Evolutionary conservation across 2,329 filamentous ascomycete genomes (phyloP).

Genomic region (Aspergillus neotritici): DNA sequence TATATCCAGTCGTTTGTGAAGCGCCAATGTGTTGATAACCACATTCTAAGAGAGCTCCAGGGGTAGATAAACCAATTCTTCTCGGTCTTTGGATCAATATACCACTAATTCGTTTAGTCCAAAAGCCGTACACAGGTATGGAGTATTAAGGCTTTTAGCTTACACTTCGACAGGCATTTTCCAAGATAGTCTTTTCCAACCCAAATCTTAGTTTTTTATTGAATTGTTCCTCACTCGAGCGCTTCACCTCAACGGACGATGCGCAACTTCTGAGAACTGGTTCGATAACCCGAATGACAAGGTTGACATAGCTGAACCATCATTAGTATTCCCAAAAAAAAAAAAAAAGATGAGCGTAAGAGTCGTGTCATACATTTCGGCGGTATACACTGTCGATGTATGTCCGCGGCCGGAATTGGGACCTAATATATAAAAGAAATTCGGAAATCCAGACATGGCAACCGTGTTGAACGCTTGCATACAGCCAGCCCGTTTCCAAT

Average conservation of each 20-base stretch:
- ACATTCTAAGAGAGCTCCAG: conserved; percentile 17
- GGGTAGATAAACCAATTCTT: conserved; percentile 20
- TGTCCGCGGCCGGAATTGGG: conserved; percentile 14
- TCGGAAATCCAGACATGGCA: conserved; percentile 20
- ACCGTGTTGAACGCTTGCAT: conserved; percentile 17
- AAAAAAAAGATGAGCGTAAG: not conserved
- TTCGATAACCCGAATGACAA: conserved; percentile 12
- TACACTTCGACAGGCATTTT: conserved; percentile 11
- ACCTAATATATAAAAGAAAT: conserved; percentile 21
- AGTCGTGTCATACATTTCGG: conserved; percentile 9
- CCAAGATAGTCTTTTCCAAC: conserved; percentile 13
- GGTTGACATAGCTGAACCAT: conserved; percentile 7
- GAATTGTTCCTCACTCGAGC: conserved; percentile 7
- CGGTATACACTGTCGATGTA: conserved; percentile 13
- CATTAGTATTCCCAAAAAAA: not conserved
- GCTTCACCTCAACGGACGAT: conserved; percentile 14
- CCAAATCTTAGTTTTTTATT: conserved; percentile 8
- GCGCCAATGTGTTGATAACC: conserved; percentile 11
- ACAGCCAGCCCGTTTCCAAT: conserved; percentile 16
- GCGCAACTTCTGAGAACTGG: conserved; percentile 9
- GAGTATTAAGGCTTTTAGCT: not conserved
- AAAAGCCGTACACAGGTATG: not conserved
- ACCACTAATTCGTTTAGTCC: conserved; percentile 9
- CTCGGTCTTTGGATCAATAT: conserved; percentile 13
- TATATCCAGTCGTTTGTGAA: conserved; percentile 10